Conservation (phyloP, 2,329 filamentous ascomycete species). For the Neospermospora avenae region DNA sequence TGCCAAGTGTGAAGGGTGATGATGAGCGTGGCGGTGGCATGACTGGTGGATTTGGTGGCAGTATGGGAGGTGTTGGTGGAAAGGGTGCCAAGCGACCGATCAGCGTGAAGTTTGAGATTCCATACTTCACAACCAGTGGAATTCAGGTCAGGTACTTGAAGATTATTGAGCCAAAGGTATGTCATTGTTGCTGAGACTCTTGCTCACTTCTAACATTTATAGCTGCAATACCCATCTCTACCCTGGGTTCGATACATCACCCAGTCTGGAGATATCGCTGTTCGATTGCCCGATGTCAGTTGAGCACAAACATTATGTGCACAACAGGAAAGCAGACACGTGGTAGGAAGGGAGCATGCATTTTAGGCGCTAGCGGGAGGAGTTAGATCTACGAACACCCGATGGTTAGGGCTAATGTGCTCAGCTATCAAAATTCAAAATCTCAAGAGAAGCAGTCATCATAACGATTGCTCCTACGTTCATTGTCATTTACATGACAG, state of each 20-base stretch:
- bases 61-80: conserved; percentile 86
- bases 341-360: conserved; percentile 3
- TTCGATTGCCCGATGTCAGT: conserved; percentile 74
- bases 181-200: conserved; percentile 30
- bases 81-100: conserved; percentile 94
- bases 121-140: conserved; percentile 99
- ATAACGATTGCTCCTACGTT: neutral
- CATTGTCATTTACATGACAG: neutral
- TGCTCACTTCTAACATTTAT: conserved; percentile 11
- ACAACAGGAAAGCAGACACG: neutral
- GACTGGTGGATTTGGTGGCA: conserved; percentile 95
- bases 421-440: neutral
- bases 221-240: conserved; percentile 97
- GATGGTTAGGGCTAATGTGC: neutral
- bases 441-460: neutral
- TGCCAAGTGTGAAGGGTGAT: conserved; percentile 91
- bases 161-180: conserved; percentile 98
- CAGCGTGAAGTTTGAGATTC: conserved; percentile 99
- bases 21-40: conserved; percentile 95
- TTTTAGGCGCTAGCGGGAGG: conserved; percentile 11
- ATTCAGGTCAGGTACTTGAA: conserved; percentile 98
- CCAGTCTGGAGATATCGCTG: conserved; percentile 94
- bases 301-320: too few relatives aligned
- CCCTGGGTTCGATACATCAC: conserved; percentile 99
- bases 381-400: conserved; percentile 3